Evolutionary conservation across 176 grass and related monocot species (phyloP).

Genomic region (sorghum (Sorghum bicolor)): Sorghum_bicolor_NCBIv3 NC_012878.2:51163501-51164000

Average conservation of each 20-base stretch:
- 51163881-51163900: background rate
- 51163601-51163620: constrained; percentile 26
- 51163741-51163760: constrained; percentile 18
- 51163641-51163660: constrained; percentile 22
- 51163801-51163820: constrained; percentile 81
- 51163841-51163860: constrained; percentile 96
- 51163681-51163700: constrained; percentile 63
- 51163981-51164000: constrained; percentile 90
- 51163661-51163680: constrained; percentile 66
- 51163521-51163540: constrained; percentile 4
- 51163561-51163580: constrained; percentile 31
- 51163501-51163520: constrained; percentile 15
- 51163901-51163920: background rate
- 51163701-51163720: constrained; percentile 71
- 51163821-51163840: constrained; percentile 98
- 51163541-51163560: constrained; percentile 1
- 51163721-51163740: constrained; percentile 23
- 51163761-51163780: constrained; percentile 26
- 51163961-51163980: constrained; percentile 78
- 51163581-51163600: background rate
- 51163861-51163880: constrained; percentile 43
- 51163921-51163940: background rate
- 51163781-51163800: constrained; percentile 17
- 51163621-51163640: constrained; percentile 27
- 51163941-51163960: constrained; percentile 95